phyloP scores from a whole-genome alignment of 2,329 filamentous ascomycete species.

The Emmonsiellopsis sp. region DNA sequence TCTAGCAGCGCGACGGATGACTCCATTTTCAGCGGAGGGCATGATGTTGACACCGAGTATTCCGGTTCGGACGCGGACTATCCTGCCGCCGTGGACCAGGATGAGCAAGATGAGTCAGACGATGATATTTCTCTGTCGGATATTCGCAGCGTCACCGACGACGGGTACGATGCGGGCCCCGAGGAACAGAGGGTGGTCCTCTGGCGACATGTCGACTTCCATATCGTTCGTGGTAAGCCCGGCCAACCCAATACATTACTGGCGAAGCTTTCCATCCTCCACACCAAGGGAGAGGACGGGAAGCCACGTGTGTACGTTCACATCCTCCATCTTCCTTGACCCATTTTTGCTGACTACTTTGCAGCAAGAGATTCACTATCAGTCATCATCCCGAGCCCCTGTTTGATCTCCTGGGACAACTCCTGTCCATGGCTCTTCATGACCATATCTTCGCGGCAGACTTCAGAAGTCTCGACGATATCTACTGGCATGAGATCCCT shows the following conservation, averaged over 20 bases:
- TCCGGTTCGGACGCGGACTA: neutral
- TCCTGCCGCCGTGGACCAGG: too few relatives aligned
- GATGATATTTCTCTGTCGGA: neutral
- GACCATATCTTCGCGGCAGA: slow-evolving; percentile 12
- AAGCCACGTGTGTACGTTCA: neutral
- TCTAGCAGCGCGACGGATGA: neutral
- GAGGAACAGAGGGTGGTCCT: neutral
- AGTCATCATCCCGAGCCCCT: slow-evolving; percentile 13
- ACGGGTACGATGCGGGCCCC: neutral
- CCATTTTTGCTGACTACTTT: too few relatives aligned
- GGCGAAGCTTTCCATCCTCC: slow-evolving; percentile 1
- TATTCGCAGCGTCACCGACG: slow-evolving; percentile 1
- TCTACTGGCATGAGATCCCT: slow-evolving; percentile 12
- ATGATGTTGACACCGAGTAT: neutral
- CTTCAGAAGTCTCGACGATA: slow-evolving; percentile 9
- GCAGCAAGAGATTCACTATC: slow-evolving; percentile 15
- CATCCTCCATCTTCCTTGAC: neutral
- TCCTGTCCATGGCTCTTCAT: slow-evolving; percentile 10
- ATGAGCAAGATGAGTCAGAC: neutral
- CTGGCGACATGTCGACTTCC: neutral
- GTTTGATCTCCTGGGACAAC: slow-evolving; percentile 12
- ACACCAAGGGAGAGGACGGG: neutral
- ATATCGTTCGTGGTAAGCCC: neutral
- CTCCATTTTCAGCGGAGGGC: neutral
- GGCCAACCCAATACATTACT: neutral